Base-by-base conservation (phyloP, 1,284 basidiomycete genomes). In the Ustilago vetiveriae region DNA sequence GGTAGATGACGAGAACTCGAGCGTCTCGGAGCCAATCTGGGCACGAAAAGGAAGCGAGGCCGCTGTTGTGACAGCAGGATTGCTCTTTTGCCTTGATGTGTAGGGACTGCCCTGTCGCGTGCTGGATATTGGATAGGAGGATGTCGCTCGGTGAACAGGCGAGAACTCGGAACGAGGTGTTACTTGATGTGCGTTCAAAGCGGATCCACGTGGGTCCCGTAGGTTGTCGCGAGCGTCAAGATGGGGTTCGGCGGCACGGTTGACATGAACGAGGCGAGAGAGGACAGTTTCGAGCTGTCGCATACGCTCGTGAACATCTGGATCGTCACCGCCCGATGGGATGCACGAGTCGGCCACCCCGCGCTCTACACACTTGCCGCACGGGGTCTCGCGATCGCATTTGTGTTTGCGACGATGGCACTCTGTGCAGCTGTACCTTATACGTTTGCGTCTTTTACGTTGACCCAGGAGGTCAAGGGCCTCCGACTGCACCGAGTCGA, bases 331-430 rank as follows among this genome's bases (percentile, higher is more conserved):
- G 30, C 56, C 60, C 30, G 41, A 45, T 4, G 64, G 56, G 4
- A 27, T 30, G 44, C 64, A 68, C 0, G 42, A 19, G 8, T 38
- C 26, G 11, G 64, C 51, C 1, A 63, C 53, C 9, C 57, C 57
- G 7, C 64, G 45, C 37, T 58, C 58, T 35, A 56, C 23, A 29
- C 64, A 68, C n/a, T 56, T 54, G 21, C 27, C 42, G 27, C 64
- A 68, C 3, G 53, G 64, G 13, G 47, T 59, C 21, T 68, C 32
- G n/a, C 64, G 57, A 26, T 68, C 44, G 40, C 64, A 63, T 32
- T 63, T 63, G 50, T 62, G 57, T 16, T 67, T 67, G 29, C 64
- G 50, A 33, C 64, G 45, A 21, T 67, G 64, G 13, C 64, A 67
- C 27, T 67, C 64, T 29, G 64, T 56, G 47, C 64, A 63, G 47